Evolutionary conservation across 208 protist species (phyloP).

Genomic region (Trypanosoma avium): DNA sequence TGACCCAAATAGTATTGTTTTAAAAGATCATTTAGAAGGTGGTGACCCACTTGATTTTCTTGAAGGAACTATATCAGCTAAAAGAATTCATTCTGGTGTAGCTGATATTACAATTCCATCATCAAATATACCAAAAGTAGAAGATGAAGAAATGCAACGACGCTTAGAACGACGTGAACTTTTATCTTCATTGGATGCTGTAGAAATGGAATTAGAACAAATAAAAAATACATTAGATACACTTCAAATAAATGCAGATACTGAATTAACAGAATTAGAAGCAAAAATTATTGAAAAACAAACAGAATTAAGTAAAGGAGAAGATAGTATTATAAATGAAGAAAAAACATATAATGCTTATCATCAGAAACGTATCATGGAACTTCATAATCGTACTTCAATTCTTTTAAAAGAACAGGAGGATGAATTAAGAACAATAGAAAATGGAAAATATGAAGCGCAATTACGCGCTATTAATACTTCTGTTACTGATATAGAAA

Average conservation of each 20-base stretch:
- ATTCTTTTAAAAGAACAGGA: constrained; percentile 25
- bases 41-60: constrained; percentile 35
- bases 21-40: background rate
- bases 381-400: constrained; percentile 28
- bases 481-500: background rate
- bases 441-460: constrained; percentile 33
- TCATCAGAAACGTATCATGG: constrained; percentile 30
- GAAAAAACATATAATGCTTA: constrained; percentile 25
- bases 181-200: constrained; percentile 38
- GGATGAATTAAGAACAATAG: constrained; percentile 37
- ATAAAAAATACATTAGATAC: constrained; percentile 37
- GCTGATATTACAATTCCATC: background rate
- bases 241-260: constrained; percentile 54
- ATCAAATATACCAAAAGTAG: background rate
- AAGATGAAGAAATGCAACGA: constrained; percentile 10
- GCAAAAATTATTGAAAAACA: constrained; percentile 48
- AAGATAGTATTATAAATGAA: constrained; percentile 29
- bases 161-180: constrained; percentile 32
- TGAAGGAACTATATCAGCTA: background rate
- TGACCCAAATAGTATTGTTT: no score
- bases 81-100: background rate
- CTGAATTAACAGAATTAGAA: constrained; percentile 56
- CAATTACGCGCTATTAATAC: constrained; percentile 25
- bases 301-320: constrained; percentile 40
- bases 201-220: constrained; percentile 49